These are phyloP conservation scores for Byssothecium circinans DNA, from an alignment of 2,329 filamentous ascomycete species.

Conservation along the genomic window DNA sequence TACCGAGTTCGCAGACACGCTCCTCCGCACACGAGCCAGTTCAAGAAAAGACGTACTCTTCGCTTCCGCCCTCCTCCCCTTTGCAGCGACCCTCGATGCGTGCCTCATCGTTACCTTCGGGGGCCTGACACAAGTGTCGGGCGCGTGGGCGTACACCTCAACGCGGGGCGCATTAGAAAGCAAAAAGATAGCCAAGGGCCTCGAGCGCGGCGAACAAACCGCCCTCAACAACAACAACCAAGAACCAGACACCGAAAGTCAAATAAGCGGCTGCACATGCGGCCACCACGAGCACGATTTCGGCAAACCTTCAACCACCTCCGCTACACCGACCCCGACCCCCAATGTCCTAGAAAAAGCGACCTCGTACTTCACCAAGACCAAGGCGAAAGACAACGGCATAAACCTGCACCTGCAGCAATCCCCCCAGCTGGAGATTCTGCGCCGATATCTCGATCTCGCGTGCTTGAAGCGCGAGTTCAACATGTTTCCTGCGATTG, in stretches of 20 bases:
- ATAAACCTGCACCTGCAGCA: slow-evolving; percentile 43
- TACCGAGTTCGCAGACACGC: slow-evolving; percentile 46
- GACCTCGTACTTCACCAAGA: too few species aligned
- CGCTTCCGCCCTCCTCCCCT: slow-evolving; percentile 47
- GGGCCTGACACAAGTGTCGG: slow-evolving; percentile 40
- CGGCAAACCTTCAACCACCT: background rate
- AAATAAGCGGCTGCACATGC: background rate
- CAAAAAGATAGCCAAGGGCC: slow-evolving; percentile 43
- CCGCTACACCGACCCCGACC: background rate
- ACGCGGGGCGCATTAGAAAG: slow-evolving; percentile 50
- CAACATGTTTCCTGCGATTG: slow-evolving; percentile 37
- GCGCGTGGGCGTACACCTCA: slow-evolving; percentile 45
- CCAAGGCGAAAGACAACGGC: slow-evolving; percentile 23
- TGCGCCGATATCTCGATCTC: slow-evolving; percentile 45
- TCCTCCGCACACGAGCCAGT: slow-evolving; percentile 47
- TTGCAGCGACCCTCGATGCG: slow-evolving; percentile 40
- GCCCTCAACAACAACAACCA: background rate
- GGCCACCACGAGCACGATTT: background rate
- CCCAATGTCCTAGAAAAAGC: background rate
- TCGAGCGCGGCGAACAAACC: slow-evolving; percentile 17
- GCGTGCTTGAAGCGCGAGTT: slow-evolving; percentile 43
- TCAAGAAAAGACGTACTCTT: slow-evolving; percentile 48
- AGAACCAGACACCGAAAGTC: background rate
- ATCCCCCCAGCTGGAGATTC: slow-evolving; percentile 39
- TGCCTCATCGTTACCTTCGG: slow-evolving; percentile 44